Evolutionary conservation across 768 basidiomycete genomes (phyloP).

Genomic region (Phanerochaete sordida): DNA sequence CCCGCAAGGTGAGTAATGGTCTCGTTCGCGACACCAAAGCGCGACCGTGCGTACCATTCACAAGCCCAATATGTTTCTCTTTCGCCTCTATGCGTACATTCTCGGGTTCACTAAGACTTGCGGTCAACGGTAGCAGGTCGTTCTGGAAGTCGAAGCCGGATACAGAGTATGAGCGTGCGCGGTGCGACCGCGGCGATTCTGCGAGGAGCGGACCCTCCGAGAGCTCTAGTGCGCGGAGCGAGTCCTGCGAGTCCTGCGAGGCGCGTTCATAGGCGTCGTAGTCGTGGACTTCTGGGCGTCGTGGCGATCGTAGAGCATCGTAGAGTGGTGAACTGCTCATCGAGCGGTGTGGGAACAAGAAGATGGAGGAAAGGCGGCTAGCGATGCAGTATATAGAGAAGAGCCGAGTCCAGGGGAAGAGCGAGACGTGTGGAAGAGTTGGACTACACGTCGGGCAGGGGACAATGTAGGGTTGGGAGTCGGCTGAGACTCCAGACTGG

Average conservation of each 20-base stretch:
- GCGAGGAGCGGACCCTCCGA: constrained; percentile 51
- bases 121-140: constrained; percentile 72
- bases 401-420: too few species aligned
- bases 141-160: constrained; percentile 78
- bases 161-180: constrained; percentile 57
- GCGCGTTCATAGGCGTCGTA: constrained; percentile 40
- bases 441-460: too few species aligned
- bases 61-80: constrained; percentile 73
- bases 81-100: constrained; percentile 39
- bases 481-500: not conserved
- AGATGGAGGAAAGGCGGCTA: not conserved
- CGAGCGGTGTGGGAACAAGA: not conserved
- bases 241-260: constrained; percentile 51
- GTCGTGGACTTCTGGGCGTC: constrained; percentile 22
- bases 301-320: constrained; percentile 42
- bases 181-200: constrained; percentile 28
- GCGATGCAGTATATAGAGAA: too few species aligned
- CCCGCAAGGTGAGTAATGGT: not conserved
- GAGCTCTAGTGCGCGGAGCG: constrained; percentile 76
- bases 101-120: constrained; percentile 72
- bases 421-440: too few species aligned
- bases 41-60: constrained; percentile 56
- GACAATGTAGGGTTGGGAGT: too few species aligned
- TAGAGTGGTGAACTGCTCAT: constrained; percentile 15
- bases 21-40: not conserved